Base-by-base conservation (phyloP, 805 yeast genomes). In the Kodamaea leandrae region DNA sequence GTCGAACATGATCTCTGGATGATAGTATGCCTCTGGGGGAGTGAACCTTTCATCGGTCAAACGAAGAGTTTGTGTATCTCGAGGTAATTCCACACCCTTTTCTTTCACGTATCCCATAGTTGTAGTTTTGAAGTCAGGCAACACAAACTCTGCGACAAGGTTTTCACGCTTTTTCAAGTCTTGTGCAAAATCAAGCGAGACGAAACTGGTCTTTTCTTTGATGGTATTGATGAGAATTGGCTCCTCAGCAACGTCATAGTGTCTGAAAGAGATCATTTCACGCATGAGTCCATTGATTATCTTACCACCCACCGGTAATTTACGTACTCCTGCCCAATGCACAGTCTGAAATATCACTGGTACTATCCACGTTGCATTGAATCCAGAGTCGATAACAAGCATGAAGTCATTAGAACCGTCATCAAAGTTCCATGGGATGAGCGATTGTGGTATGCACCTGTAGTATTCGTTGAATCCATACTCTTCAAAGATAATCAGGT, bases 231-330 rank as follows among this genome's bases (percentile, higher is more conserved):
- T 82, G 35, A 93, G 64, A 2, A 85, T 69, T 0, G 96, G 83
- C 61, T 95, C 99, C 46, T 93, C 96, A 57, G 87, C 81, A 50
- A 93, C 89, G 55, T 93, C 91, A 60, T 90, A 93, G 65, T 93
- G 93, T 40, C 97, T 72, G 56, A 85, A 93, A 2, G 96, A 87
- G 9, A 91, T 77, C 36, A 86, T 72, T 55, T 93, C 98, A 47
- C 89, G 74, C 39, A 95, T 61, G 37, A 83, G 77, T 3, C 96
- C 96, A 39, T 88, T 86, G 39, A 93, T 63, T 37, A 86, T 70
- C 42, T 86, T 75, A 0, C 99, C 99, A 0, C 93, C 99, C 35
- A 95, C 77, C 33, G 89, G 91, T 39, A 90, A 63, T 46, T 86
- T 82, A 46, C 78, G 76, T 2, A 88, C 80, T 0, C 89, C 96